A percentile compares a stretch with the other conserved stretches of the same genome.
Evolutionary conservation across 352 stramenopile genomes (phyloP).

Genomic region (Nannochloropsis limnetica): DNA sequence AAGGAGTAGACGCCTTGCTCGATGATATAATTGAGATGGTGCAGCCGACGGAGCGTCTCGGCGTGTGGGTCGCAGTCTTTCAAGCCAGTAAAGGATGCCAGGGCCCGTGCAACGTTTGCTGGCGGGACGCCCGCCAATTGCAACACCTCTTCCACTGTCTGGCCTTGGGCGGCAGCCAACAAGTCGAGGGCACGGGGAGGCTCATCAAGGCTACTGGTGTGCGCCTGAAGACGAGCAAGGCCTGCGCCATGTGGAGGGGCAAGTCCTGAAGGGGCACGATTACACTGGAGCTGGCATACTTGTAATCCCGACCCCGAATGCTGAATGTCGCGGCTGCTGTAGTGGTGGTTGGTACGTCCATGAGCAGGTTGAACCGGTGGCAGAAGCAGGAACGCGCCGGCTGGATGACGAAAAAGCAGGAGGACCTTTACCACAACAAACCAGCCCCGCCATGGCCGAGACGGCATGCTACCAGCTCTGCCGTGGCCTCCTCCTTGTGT

Average conservation of each 20-base stretch:
- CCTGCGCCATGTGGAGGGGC: not conserved
- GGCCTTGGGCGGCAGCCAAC: conserved; percentile 16
- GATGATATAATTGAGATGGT: conserved; percentile 5
- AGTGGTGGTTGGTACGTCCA: not conserved
- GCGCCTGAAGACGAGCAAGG: not conserved
- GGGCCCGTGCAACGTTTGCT: not conserved
- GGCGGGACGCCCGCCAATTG: not conserved
- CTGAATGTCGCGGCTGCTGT: not conserved
- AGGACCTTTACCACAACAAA: not conserved
- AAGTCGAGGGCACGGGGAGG: not conserved
- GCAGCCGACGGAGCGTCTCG: not conserved
- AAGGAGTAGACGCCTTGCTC: conserved; percentile 31
- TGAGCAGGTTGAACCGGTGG: too few relatives aligned
- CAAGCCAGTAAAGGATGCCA: not conserved
- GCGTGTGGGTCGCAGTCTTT: not conserved
- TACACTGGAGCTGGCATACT: not conserved
- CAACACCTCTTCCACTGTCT: conserved; percentile 23
- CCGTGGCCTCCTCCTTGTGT: not conserved
- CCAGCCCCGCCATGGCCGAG: not conserved
- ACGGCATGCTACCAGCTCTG: not conserved
- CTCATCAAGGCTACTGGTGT: not conserved
- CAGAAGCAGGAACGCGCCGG: not conserved
- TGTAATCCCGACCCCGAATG: not conserved
- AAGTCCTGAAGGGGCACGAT: not conserved
- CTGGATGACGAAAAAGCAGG: not conserved